phyloP scores from a whole-genome alignment of 2,329 filamentous ascomycete genomes.

The Aspergillus eucalypticola region DNA sequence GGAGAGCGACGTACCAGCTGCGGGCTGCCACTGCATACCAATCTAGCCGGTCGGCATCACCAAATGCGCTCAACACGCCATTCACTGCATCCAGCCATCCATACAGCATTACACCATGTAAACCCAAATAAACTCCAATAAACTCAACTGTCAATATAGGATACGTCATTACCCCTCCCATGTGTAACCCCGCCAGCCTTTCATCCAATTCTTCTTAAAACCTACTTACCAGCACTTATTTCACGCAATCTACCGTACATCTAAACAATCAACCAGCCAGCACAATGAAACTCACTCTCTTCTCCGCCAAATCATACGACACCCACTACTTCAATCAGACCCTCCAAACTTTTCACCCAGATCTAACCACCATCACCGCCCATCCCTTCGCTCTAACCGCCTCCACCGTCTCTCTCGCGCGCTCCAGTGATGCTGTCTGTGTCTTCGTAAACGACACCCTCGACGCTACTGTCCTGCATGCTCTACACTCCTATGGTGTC shows the following conservation, averaged over 20 bases:
- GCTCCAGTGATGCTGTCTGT: slow-evolving; percentile 60
- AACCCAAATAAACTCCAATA: too few species aligned
- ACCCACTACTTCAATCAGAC: slow-evolving; percentile 54
- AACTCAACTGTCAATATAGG: too few species aligned
- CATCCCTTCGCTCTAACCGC: slow-evolving; percentile 59
- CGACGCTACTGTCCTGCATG: slow-evolving; percentile 52
- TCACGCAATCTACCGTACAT: not conserved
- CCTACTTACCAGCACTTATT: not conserved
- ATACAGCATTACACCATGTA: too few species aligned
- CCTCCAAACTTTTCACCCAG: slow-evolving; percentile 26
- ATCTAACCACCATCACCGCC: slow-evolving; percentile 54
- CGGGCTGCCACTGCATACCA: too few species aligned
- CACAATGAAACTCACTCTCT: slow-evolving; percentile 61
- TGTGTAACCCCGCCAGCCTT: too few species aligned
- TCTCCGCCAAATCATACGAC: slow-evolving; percentile 67
- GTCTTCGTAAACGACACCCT: slow-evolving; percentile 69
- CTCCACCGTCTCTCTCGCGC: slow-evolving; percentile 59
- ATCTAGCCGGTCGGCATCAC: too few species aligned
- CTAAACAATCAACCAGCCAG: not conserved
- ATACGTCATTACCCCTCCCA: too few species aligned
- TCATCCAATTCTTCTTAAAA: too few species aligned
- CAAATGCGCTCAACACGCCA: not conserved
- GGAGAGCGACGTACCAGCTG: too few species aligned
- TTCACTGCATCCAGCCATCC: not conserved
- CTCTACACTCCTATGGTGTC: slow-evolving; percentile 54